Percentiles rank a stretch among this genome's conserved stretches.
These are phyloP conservation scores for Leucaena leucocephala DNA, from an alignment of 306 rosid species.

Conservation along the genomic window DNA sequence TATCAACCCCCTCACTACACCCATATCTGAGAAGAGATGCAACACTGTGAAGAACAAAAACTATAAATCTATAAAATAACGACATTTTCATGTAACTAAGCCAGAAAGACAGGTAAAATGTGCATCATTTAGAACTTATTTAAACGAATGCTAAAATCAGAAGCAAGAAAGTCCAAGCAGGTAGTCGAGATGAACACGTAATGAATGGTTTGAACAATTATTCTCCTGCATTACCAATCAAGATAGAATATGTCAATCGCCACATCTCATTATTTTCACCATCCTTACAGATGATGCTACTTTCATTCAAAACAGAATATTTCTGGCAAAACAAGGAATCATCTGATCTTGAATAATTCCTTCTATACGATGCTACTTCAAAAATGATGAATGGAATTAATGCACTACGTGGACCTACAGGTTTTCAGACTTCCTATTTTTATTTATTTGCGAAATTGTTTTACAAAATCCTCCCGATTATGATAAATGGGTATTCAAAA, in stretches of 20 bases:
- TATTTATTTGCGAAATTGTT: neutral
- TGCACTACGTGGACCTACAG: neutral
- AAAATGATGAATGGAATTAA: too few relatives aligned
- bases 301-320: constrained; percentile 21
- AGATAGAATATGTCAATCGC: neutral
- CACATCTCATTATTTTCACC: constrained; percentile 17
- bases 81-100: neutral
- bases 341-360: neutral
- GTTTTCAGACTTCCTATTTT: neutral
- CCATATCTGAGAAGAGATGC: constrained; percentile 35
- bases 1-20: constrained; percentile 56
- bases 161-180: constrained; percentile 23
- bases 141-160: neutral
- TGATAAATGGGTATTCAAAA: neutral
- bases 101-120: neutral
- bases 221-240: neutral
- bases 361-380: neutral
- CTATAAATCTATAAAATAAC: neutral
- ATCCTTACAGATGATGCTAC: constrained; percentile 18
- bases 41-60: constrained; percentile 8
- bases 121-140: neutral
- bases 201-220: neutral
- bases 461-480: neutral
- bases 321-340: neutral
- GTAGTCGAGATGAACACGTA: neutral